Evolutionary conservation across 306 rosid species (phyloP).

Genomic region (Oxytropis ochrocephala): DNA sequence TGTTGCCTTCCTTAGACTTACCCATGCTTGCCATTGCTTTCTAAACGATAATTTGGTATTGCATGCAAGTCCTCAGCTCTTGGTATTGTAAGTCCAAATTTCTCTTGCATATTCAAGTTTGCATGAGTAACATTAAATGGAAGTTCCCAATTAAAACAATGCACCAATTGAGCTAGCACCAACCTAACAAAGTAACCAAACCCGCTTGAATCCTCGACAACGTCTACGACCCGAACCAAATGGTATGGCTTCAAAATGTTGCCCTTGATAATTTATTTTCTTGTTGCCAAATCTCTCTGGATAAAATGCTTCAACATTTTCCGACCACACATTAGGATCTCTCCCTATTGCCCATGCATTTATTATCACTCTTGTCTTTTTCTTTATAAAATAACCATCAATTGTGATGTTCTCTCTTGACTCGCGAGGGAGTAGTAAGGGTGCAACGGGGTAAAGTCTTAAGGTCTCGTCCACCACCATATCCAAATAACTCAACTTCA

Average conservation of each 20-base stretch:
- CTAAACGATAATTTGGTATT: slow-evolving; percentile 19
- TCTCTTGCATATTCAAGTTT: slow-evolving; percentile 29
- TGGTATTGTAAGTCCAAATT: slow-evolving; percentile 28
- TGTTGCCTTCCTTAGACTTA: neutral
- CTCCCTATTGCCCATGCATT: slow-evolving; percentile 34
- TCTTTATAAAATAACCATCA: slow-evolving; percentile 18
- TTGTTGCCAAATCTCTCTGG: slow-evolving; percentile 24
- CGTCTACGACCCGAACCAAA: slow-evolving; percentile 34
- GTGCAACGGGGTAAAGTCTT: slow-evolving; percentile 17
- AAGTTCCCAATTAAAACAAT: slow-evolving; percentile 38
- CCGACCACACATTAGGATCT: slow-evolving; percentile 20
- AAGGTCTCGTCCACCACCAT: slow-evolving; percentile 29
- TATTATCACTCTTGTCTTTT: slow-evolving; percentile 5
- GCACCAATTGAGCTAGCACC: slow-evolving; percentile 30
- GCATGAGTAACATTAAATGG: neutral
- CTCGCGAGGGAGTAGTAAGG: slow-evolving; percentile 1
- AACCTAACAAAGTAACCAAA: neutral
- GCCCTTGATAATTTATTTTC: neutral
- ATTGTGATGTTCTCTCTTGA: neutral
- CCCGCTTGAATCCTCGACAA: slow-evolving; percentile 32
- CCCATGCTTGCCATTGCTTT: neutral
- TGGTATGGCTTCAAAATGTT: slow-evolving; percentile 13
- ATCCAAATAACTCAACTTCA: slow-evolving; percentile 23
- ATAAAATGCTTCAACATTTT: slow-evolving; percentile 17
- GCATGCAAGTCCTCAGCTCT: slow-evolving; percentile 22